Evolutionary conservation across 2,329 filamentous ascomycete genomes (phyloP).

Genomic region (Zarea fungicola): DNA sequence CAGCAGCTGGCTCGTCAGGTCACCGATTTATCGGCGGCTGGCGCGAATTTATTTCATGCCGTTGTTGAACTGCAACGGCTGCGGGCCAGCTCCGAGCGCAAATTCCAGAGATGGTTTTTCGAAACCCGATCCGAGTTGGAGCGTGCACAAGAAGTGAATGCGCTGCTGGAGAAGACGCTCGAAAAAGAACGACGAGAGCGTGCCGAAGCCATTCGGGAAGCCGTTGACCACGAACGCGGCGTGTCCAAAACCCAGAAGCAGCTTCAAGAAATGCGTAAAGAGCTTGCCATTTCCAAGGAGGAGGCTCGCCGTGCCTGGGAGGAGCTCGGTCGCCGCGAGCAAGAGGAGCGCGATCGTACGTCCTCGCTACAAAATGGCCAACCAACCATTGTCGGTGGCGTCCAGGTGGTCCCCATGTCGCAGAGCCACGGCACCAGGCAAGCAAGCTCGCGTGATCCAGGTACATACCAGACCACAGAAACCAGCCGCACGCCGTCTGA

Average conservation of each 20-base stretch:
- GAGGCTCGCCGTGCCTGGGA: conserved; percentile 96
- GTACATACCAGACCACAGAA: conserved; percentile 24
- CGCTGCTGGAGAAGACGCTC: conserved; percentile 70
- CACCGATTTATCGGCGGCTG: conserved; percentile 92
- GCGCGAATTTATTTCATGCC: conserved; percentile 94
- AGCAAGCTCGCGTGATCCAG: conserved; percentile 36
- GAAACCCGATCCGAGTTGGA: conserved; percentile 88
- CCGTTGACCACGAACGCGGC: conserved; percentile 62
- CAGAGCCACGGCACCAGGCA: conserved; percentile 59
- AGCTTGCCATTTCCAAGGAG: conserved; percentile 90
- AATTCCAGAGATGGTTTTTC: conserved; percentile 98
- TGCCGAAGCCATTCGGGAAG: conserved; percentile 60
- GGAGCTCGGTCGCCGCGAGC: conserved; percentile 86
- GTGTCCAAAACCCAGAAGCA: conserved; percentile 73
- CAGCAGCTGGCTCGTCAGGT: conserved; percentile 90
- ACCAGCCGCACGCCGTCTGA: conserved; percentile 4
- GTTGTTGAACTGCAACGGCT: conserved; percentile 93
- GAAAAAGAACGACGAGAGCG: conserved; percentile 67
- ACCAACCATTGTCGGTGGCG: conserved; percentile 83
- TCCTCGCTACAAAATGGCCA: conserved; percentile 80
- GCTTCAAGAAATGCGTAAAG: conserved; percentile 85
- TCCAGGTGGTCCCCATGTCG: conserved; percentile 92
- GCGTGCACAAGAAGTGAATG: conserved; percentile 74
- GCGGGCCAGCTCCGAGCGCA: conserved; percentile 89
- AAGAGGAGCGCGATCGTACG: conserved; percentile 85